Percentiles rank a stretch among this genome's conserved stretches.
These are phyloP conservation scores for Clausena lansium DNA, from an alignment of 345 rosid genomes.

Conservation along the genomic window DNA sequence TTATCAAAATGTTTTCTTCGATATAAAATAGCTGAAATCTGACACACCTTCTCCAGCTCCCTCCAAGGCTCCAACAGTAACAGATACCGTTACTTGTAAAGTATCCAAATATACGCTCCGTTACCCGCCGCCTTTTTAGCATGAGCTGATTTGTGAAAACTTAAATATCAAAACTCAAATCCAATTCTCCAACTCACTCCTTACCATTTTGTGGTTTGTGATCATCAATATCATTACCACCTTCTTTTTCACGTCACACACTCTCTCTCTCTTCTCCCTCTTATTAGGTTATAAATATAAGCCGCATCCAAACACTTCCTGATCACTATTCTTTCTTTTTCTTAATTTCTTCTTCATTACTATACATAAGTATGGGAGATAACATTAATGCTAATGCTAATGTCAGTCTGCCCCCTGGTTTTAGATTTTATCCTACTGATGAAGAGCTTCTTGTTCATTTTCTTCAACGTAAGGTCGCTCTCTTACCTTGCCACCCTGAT, in stretches of 20 bases:
- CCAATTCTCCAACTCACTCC: neutral
- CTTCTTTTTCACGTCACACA: constrained; percentile 49
- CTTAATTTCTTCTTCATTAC: too few species aligned
- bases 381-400: constrained; percentile 9
- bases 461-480: constrained; percentile 85
- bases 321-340: constrained; percentile 9
- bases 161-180: neutral
- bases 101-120: constrained; percentile 14
- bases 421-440: constrained; percentile 80
- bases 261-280: constrained; percentile 13
- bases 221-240: constrained; percentile 19
- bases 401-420: constrained; percentile 82
- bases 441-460: constrained; percentile 95
- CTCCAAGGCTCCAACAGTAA: constrained; percentile 19
- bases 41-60: neutral
- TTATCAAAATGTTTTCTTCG: too few species aligned
- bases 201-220: constrained; percentile 15
- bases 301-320: constrained; percentile 19
- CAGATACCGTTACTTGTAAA: constrained; percentile 37
- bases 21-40: neutral
- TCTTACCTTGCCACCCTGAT: constrained; percentile 86
- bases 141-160: neutral
- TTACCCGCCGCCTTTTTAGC: constrained; percentile 31
- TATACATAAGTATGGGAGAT: constrained; percentile 36
- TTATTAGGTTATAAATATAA: constrained; percentile 26